Conservation (phyloP, 1,139 yeast species). For the Saccharomyces hybrid region DNA sequence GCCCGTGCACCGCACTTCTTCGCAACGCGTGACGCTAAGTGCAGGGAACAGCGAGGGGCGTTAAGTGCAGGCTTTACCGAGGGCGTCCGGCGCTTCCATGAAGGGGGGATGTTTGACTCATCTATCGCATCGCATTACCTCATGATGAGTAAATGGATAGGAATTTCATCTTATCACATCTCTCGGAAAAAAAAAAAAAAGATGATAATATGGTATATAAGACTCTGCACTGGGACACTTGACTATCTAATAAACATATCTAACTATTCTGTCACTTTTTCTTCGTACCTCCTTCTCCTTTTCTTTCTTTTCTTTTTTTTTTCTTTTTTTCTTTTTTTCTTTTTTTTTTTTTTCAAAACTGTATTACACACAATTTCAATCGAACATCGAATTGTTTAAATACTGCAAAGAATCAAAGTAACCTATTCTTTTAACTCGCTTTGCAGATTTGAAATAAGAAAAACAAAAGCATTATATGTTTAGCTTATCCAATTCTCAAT, state of each 20-base stretch:
- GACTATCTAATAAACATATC: background rate
- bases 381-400: background rate
- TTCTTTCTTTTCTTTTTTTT: background rate
- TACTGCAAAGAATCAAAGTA: background rate
- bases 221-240: background rate
- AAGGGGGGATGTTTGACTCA: background rate
- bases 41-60: background rate
- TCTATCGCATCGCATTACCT: background rate
- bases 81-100: background rate
- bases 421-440: background rate
- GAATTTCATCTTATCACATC: background rate
- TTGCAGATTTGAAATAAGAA: background rate
- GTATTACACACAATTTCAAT: background rate
- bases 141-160: background rate
- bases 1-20: background rate
- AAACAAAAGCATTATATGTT: slow-evolving; percentile 22
- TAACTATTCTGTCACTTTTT: background rate
- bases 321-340: too few relatives aligned
- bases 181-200: background rate
- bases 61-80: background rate
- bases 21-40: background rate
- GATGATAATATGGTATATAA: background rate
- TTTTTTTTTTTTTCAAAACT: background rate
- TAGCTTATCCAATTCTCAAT: slow-evolving; percentile 25
- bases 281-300: background rate